A percentile compares a stretch with the other conserved stretches of the same genome.
Conservation (phyloP, 2,329 filamentous ascomycete species). For the Magnaporthiopsis incrustans region DNA sequence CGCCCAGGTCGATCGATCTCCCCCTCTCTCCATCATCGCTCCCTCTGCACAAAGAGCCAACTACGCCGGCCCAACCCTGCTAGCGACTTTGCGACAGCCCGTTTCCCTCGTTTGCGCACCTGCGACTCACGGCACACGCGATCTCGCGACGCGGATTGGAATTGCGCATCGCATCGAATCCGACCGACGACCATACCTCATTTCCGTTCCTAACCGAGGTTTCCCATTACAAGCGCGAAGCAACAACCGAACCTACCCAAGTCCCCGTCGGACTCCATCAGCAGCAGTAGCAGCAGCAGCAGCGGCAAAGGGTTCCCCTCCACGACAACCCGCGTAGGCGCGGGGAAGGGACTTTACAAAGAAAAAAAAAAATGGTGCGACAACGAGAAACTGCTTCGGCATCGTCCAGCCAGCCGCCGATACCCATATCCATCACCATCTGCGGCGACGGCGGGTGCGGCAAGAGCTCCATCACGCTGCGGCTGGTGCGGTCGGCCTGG, state of each 20-base stretch:
- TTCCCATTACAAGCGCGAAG: too few relatives aligned
- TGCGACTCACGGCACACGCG: neutral
- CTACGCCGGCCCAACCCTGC: too few relatives aligned
- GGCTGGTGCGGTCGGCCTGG: conserved; percentile 76
- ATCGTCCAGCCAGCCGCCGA: conserved; percentile 28
- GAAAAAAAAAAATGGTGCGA: neutral
- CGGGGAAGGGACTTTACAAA: neutral
- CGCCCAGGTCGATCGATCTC: too few relatives aligned
- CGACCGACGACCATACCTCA: too few relatives aligned
- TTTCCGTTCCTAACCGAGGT: too few relatives aligned
- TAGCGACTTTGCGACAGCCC: too few relatives aligned
- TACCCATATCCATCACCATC: conserved; percentile 68
- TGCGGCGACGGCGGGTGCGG: conserved; percentile 80
- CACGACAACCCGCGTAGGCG: neutral
- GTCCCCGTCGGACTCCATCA: neutral
- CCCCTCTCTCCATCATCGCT: neutral
- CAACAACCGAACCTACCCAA: too few relatives aligned
- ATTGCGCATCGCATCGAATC: too few relatives aligned
- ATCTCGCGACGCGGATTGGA: neutral
- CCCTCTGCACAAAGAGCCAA: neutral
- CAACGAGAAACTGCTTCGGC: conserved; percentile 4
- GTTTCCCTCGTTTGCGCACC: neutral
- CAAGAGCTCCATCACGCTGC: conserved; percentile 78
- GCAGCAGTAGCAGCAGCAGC: neutral
- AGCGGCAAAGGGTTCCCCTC: too few relatives aligned